Conservation (phyloP, 1,284 basidiomycete genomes). For the Microbotryomycetes sp. region DNA sequence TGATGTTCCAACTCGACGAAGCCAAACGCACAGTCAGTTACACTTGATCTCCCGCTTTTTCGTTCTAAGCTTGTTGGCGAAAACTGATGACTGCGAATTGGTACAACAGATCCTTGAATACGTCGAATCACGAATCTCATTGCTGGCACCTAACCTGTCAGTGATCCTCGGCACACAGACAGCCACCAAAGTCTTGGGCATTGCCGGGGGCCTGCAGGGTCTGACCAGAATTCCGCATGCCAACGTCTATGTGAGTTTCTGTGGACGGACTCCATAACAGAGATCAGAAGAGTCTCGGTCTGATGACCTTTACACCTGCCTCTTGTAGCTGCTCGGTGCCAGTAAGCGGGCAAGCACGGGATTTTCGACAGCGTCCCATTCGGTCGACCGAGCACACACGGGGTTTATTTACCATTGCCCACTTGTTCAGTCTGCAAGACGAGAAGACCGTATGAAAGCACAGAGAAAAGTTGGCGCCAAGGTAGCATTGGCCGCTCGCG, state of each 20-base stretch:
- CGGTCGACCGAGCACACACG: slow-evolving; percentile 64
- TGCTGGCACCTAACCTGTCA: slow-evolving; percentile 94
- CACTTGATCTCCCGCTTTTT: background rate
- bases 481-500: slow-evolving; percentile 78
- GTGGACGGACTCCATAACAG: background rate
- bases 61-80: background rate
- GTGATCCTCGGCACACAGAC: slow-evolving; percentile 96
- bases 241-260: slow-evolving; percentile 74
- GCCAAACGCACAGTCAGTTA: slow-evolving; percentile 70
- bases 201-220: slow-evolving; percentile 85
- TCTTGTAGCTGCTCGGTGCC: slow-evolving; percentile 66
- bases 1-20: slow-evolving; percentile 79
- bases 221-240: slow-evolving; percentile 92
- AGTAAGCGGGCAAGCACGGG: slow-evolving; percentile 84
- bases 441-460: slow-evolving; percentile 87
- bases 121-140: slow-evolving; percentile 97
- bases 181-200: slow-evolving; percentile 94
- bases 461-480: slow-evolving; percentile 92
- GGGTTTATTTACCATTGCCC: slow-evolving; percentile 95
- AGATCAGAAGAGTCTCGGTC: slow-evolving; percentile 4
- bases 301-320: slow-evolving; percentile 1
- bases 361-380: slow-evolving; percentile 63
- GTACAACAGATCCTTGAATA: slow-evolving; percentile 81
- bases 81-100: background rate
- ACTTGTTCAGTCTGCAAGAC: slow-evolving; percentile 72